Conservation (phyloP, 768 basidiomycete genomes). For the Termitomyces sp. region DNA sequence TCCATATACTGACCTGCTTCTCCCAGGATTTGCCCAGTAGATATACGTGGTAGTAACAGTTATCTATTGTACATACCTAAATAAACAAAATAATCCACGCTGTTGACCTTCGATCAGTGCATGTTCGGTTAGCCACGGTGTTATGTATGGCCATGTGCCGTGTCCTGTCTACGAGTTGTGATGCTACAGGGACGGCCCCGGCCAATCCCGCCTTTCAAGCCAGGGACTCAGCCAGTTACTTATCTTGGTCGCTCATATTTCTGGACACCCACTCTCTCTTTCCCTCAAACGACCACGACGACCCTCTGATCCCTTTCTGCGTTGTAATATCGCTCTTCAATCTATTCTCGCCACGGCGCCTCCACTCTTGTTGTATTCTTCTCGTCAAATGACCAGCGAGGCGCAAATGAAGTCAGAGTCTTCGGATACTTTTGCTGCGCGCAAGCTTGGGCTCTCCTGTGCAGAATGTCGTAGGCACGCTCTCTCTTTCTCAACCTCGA, state of each 20-base stretch:
- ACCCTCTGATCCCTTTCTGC: background rate
- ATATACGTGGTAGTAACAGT: background rate
- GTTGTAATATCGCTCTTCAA: background rate
- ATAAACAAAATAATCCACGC: background rate
- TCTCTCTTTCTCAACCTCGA: background rate
- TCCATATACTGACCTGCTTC: background rate
- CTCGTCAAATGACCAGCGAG: background rate
- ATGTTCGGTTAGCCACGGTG: background rate
- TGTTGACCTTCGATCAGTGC: background rate
- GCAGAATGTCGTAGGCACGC: constrained; percentile 47
- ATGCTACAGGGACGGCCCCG: background rate
- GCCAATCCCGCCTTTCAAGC: constrained; percentile 8
- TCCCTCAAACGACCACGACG: background rate
- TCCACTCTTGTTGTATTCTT: background rate
- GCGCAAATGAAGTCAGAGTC: constrained; percentile 5
- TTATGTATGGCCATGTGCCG: background rate
- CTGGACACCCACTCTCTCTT: background rate
- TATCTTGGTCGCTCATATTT: background rate
- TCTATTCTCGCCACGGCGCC: background rate
- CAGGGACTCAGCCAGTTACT: background rate
- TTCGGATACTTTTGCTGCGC: constrained; percentile 15
- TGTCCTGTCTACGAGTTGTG: background rate
- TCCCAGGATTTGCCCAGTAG: background rate
- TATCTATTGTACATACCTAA: background rate
- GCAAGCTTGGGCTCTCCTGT: constrained; percentile 41